A percentile compares a stretch with the other conserved stretches of the same genome.
Evolutionary conservation across 768 basidiomycete species (phyloP).

Genomic region (Calocybe gangraenosa): DNA sequence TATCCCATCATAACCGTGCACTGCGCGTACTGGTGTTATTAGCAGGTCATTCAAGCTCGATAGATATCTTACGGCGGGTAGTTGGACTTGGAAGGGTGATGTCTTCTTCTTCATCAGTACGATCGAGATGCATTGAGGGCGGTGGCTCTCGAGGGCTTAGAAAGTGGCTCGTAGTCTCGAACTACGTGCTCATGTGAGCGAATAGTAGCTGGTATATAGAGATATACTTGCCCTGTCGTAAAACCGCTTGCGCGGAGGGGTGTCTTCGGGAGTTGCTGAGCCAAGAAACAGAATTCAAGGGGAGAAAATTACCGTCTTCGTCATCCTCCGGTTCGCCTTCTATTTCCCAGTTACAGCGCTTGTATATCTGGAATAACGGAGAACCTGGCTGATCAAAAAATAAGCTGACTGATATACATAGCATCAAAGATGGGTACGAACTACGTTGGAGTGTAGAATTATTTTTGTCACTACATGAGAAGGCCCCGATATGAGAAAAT

Average conservation of each 20-base stretch:
- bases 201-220: not conserved
- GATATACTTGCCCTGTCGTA: conserved; percentile 52
- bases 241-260: conserved; percentile 70
- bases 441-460: conserved; percentile 83
- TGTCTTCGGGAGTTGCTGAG: conserved; percentile 39
- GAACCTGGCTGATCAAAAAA: conserved; percentile 69
- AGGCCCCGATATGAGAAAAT: conserved; percentile 74
- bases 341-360: conserved; percentile 89
- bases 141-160: conserved; percentile 70
- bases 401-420: not conserved
- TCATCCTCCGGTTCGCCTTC: conserved; percentile 78
- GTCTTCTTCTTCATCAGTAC: conserved; percentile 71
- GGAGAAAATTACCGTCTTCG: conserved; percentile 57
- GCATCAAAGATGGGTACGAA: conserved; percentile 31
- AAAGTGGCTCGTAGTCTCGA: conserved; percentile 76
- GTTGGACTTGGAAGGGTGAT: conserved; percentile 64
- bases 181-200: conserved; percentile 33
- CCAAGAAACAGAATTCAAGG: conserved; percentile 2
- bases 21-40: conserved; percentile 27
- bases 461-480: conserved; percentile 81
- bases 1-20: conserved; percentile 79
- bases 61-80: conserved; percentile 52
- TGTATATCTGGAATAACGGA: conserved; percentile 85
- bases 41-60: not conserved
- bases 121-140: conserved; percentile 77